These are phyloP conservation scores for Dorcoceras hygrometricum DNA, from an alignment of 257 asterid species.

Conservation along the genomic window DNA sequence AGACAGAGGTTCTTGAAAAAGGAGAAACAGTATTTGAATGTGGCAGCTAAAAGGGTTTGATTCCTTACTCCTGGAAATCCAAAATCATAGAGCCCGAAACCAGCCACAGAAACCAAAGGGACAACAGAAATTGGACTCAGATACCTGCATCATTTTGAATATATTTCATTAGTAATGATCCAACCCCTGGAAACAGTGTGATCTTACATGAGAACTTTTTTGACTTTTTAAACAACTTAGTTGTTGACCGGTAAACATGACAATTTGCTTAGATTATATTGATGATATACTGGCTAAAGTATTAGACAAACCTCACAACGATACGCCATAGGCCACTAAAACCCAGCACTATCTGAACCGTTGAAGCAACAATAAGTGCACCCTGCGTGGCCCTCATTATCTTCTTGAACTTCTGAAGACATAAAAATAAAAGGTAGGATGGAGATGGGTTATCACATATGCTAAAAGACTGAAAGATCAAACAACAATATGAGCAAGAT, in stretches of 20 bases:
- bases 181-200: no score
- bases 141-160: slow-evolving; percentile 17
- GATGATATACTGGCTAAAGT: background rate
- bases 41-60: background rate
- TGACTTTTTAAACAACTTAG: background rate
- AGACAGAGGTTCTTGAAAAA: background rate
- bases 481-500: background rate
- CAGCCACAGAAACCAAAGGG: slow-evolving; percentile 37
- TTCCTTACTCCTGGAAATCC: slow-evolving; percentile 36
- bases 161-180: no score
- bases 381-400: slow-evolving; percentile 43
- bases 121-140: slow-evolving; percentile 34
- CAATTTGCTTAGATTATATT: background rate
- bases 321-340: slow-evolving; percentile 47
- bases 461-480: no score
- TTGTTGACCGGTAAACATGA: background rate
- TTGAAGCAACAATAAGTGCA: slow-evolving; percentile 38
- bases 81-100: slow-evolving; percentile 39
- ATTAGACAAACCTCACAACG: slow-evolving; percentile 29
- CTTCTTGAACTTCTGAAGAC: slow-evolving; percentile 36
- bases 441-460: no score
- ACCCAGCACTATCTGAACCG: slow-evolving; percentile 39
- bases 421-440: no score
- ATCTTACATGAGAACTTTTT: background rate
- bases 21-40: background rate